Evolutionary conservation across 1,284 basidiomycete genomes (phyloP).

Genomic region (Trichosporon faecale): DNA sequence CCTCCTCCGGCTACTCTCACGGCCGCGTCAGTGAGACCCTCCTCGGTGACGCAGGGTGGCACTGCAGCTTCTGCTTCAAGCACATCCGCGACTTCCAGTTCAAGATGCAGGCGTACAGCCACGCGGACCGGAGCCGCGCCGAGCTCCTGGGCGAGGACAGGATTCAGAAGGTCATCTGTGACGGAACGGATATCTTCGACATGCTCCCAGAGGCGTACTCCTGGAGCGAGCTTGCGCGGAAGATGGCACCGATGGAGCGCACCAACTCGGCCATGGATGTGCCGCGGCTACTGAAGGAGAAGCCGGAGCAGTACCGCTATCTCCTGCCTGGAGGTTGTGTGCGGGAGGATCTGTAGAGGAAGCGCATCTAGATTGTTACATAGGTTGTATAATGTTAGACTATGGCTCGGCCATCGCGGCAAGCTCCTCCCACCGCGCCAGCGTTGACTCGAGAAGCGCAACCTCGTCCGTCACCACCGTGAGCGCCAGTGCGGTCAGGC

Average conservation of each 20-base stretch:
- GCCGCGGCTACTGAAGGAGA: constrained; percentile 24
- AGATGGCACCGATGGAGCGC: constrained; percentile 19
- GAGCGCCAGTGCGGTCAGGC: constrained; percentile 32
- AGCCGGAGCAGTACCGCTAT: constrained; percentile 27
- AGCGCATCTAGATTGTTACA: not conserved
- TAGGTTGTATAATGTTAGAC: not conserved
- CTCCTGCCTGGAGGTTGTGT: constrained; percentile 17
- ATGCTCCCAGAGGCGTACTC: constrained; percentile 38
- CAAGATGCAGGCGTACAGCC: constrained; percentile 38
- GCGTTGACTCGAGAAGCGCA: constrained; percentile 36
- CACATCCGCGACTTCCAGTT: constrained; percentile 31
- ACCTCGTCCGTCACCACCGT: constrained; percentile 45
- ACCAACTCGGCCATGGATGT: constrained; percentile 23
- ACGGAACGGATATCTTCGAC: constrained; percentile 32
- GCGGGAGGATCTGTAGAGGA: constrained; percentile 1
- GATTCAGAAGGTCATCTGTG: constrained; percentile 29
- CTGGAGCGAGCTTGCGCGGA: constrained; percentile 30
- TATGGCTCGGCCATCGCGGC: not conserved
- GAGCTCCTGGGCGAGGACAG: constrained; percentile 16
- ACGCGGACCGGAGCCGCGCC: constrained; percentile 33
- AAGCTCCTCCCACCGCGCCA: constrained; percentile 36
- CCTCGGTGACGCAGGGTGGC: constrained; percentile 62
- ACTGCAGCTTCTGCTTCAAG: constrained; percentile 45
- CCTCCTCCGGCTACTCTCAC: constrained; percentile 35
- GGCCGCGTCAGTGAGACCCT: constrained; percentile 54